Percentiles rank a stretch among this genome's conserved stretches.
These are phyloP conservation scores for Endogone sp. DNA, from an alignment of 192 early-diverging fungal genomes.

Conservation along the genomic window DNA sequence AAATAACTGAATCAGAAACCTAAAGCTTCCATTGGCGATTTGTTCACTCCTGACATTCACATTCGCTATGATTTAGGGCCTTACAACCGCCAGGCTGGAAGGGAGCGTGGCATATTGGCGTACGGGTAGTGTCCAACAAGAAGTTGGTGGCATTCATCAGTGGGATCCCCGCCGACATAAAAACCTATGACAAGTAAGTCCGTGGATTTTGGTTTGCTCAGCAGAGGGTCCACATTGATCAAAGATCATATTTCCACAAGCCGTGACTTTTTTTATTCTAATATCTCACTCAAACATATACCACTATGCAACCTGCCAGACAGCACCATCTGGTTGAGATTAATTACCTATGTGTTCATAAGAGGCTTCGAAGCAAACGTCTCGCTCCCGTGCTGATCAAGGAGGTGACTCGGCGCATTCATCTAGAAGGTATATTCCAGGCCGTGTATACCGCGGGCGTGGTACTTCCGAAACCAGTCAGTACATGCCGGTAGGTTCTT, in stretches of 20 bases:
- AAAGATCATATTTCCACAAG: background rate
- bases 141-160: constrained; percentile 96
- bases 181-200: constrained; percentile 64
- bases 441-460: constrained; percentile 96
- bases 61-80: too few species aligned
- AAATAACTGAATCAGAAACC: too few species aligned
- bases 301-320: background rate
- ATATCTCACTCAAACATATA: too few species aligned
- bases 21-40: too few species aligned
- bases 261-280: background rate
- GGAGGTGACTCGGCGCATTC: constrained; percentile 92
- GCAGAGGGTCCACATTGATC: background rate
- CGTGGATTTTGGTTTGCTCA: constrained; percentile 2
- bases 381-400: constrained; percentile 95
- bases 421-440: constrained; percentile 93
- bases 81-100: constrained; percentile 91
- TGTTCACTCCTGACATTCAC: too few species aligned
- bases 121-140: constrained; percentile 72
- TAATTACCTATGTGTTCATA: constrained; percentile 97
- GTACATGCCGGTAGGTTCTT: constrained; percentile 53
- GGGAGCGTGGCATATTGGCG: constrained; percentile 88
- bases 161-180: constrained; percentile 82
- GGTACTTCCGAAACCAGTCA: constrained; percentile 84
- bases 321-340: constrained; percentile 82
- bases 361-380: constrained; percentile 91